phyloP scores from a whole-genome alignment of 148 eudicot species.

The Arctostaphylos glauca region DNA sequence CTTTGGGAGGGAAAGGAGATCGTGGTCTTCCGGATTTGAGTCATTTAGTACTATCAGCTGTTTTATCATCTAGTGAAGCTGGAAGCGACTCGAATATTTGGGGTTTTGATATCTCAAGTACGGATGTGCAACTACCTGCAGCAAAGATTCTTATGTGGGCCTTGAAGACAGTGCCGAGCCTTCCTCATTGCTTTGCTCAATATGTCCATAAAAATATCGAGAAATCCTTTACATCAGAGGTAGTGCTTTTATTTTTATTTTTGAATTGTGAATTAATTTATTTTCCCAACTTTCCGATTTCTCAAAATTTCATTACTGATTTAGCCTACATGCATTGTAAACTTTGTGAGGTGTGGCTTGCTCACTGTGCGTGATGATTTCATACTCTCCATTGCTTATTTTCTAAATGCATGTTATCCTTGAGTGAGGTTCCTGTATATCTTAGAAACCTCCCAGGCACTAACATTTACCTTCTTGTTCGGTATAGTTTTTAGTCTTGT shows the following conservation, averaged over 20 bases:
- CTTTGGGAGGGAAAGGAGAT: conserved; percentile 21
- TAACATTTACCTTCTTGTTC: not conserved
- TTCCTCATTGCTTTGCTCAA: conserved; percentile 66
- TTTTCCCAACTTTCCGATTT: not conserved
- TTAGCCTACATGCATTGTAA: not conserved
- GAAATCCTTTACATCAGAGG: conserved; percentile 43
- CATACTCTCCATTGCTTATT: not conserved
- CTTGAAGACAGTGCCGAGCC: conserved; percentile 61
- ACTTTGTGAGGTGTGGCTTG: not conserved
- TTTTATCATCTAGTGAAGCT: conserved; percentile 49
- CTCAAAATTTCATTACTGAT: not conserved
- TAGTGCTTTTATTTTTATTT: conserved; percentile 23
- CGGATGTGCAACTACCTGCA: conserved; percentile 55
- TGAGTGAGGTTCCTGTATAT: not conserved
- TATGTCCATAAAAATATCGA: conserved; percentile 55
- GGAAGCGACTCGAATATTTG: conserved; percentile 42
- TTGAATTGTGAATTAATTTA: not conserved
- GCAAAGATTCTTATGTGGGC: conserved; percentile 74
- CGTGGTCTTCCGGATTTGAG: conserved; percentile 61
- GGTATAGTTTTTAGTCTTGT: not conserved
- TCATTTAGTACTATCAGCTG: conserved; percentile 68
- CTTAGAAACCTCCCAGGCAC: not conserved
- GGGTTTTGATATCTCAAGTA: conserved; percentile 34
- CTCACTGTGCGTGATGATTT: not conserved
- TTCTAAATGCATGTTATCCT: not conserved